phyloP scores from a whole-genome alignment of 768 basidiomycete species.

The Hygrocybe coccinea region DNA sequence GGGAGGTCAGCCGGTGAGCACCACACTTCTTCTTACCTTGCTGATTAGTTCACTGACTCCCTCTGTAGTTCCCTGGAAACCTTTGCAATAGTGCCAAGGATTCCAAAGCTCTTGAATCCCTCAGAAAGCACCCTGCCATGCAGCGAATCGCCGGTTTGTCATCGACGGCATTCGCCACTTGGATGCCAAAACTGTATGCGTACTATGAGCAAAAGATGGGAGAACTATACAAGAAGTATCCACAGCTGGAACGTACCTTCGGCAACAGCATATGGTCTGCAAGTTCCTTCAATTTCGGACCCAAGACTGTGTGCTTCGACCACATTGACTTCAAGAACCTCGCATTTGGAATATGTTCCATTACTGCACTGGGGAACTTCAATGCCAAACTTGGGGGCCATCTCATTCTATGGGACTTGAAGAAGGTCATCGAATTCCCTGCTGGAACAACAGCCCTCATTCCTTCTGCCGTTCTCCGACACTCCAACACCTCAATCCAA shows the following conservation, averaged over 20 bases:
- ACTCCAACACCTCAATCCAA: slow-evolving; percentile 18
- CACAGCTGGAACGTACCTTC: slow-evolving; percentile 19
- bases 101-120: not conserved
- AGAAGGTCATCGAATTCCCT: slow-evolving; percentile 21
- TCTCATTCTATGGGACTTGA: slow-evolving; percentile 21
- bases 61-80: slow-evolving; percentile 7
- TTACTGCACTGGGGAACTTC: slow-evolving; percentile 25
- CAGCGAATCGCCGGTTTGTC: slow-evolving; percentile 19
- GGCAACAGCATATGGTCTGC: slow-evolving; percentile 25
- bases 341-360: slow-evolving; percentile 23
- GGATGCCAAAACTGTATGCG: slow-evolving; percentile 19
- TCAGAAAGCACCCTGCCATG: slow-evolving; percentile 3
- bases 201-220: slow-evolving; percentile 12
- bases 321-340: slow-evolving; percentile 27
- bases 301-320: slow-evolving; percentile 1
- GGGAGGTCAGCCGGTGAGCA: slow-evolving; percentile 20
- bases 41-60: too few species aligned
- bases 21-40: too few species aligned
- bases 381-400: slow-evolving; percentile 21
- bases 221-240: slow-evolving; percentile 7
- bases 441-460: slow-evolving; percentile 21
- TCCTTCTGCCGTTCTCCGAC: slow-evolving; percentile 19
- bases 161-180: slow-evolving; percentile 15
- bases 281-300: slow-evolving; percentile 28
- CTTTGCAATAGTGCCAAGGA: not conserved